Evolutionary conservation across 2,329 filamentous ascomycete genomes (phyloP).

Genomic region (Calonectria honghensis): DNA sequence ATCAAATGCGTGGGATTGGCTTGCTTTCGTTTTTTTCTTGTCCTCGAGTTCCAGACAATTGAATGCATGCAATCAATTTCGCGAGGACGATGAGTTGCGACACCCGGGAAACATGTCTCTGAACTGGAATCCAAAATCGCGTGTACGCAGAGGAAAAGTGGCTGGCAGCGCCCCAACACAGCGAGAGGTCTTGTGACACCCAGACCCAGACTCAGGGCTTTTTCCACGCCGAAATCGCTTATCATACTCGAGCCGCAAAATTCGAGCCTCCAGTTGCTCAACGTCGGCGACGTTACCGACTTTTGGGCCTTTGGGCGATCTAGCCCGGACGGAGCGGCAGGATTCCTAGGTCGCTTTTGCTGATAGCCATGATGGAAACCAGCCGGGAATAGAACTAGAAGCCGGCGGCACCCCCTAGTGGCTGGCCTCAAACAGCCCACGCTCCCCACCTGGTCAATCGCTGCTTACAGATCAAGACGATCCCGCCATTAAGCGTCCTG

Average conservation of each 20-base stretch:
- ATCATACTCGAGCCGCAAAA: background rate
- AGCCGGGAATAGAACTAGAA: background rate
- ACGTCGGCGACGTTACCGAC: background rate
- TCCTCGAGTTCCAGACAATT: background rate
- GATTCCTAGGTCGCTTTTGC: background rate
- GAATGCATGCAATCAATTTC: background rate
- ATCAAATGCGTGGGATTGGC: background rate
- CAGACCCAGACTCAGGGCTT: background rate
- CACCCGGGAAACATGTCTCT: constrained; percentile 1
- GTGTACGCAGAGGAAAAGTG: background rate
- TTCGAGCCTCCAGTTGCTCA: background rate
- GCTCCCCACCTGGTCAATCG: background rate
- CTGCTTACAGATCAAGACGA: background rate
- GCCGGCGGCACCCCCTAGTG: background rate
- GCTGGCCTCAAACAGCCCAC: background rate
- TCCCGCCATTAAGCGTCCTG: constrained; percentile 3
- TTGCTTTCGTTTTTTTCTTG: background rate
- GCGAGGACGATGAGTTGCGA: background rate
- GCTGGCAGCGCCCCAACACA: background rate
- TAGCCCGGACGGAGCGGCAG: background rate
- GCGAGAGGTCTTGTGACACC: constrained; percentile 2
- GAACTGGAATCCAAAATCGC: background rate
- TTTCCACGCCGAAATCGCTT: background rate
- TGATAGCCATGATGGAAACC: background rate
- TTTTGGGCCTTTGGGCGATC: background rate